These are phyloP conservation scores for Aspergillus transmontanensis DNA, from an alignment of 2,329 filamentous ascomycete species.

Conservation along the genomic window DNA sequence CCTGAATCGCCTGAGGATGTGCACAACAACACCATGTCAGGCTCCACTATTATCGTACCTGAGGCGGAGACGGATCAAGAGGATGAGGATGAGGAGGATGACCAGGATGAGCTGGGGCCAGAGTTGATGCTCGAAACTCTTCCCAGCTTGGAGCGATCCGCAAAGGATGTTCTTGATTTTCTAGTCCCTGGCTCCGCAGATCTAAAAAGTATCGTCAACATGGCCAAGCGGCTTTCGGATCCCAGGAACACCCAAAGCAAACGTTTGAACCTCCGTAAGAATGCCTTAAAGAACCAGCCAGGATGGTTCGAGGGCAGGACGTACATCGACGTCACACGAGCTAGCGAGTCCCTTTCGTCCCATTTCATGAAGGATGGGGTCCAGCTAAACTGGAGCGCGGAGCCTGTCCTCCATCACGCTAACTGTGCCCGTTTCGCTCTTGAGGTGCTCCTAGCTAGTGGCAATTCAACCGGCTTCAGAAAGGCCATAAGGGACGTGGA, in stretches of 20 bases:
- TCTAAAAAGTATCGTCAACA: slow-evolving; percentile 29
- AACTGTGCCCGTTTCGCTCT: slow-evolving; percentile 48
- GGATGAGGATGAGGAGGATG: slow-evolving; percentile 12
- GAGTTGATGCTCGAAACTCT: slow-evolving; percentile 43
- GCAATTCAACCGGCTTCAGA: slow-evolving; percentile 20
- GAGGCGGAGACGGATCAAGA: slow-evolving; percentile 25
- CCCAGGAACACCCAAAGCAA: slow-evolving; percentile 31
- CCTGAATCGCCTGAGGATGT: slow-evolving; percentile 33
- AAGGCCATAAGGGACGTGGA: slow-evolving; percentile 36
- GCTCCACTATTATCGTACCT: slow-evolving; percentile 35
- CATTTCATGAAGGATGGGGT: slow-evolving; percentile 19
- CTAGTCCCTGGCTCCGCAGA: slow-evolving; percentile 34
- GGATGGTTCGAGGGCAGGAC: slow-evolving; percentile 30
- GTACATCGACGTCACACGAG: slow-evolving; percentile 40
- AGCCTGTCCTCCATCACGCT: slow-evolving; percentile 44
- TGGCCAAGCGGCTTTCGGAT: slow-evolving; percentile 34
- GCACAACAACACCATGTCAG: slow-evolving; percentile 32
- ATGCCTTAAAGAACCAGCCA: slow-evolving; percentile 28
- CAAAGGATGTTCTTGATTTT: slow-evolving; percentile 39
- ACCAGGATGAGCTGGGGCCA: slow-evolving; percentile 30
- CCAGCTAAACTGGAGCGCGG: slow-evolving; percentile 34
- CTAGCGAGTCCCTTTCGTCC: slow-evolving; percentile 34
- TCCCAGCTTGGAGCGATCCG: slow-evolving; percentile 38
- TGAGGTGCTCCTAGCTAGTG: slow-evolving; percentile 38
- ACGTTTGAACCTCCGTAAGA: slow-evolving; percentile 26